Conservation (phyloP, 352 stramenopile species). For the Blastocystis sp. region DNA sequence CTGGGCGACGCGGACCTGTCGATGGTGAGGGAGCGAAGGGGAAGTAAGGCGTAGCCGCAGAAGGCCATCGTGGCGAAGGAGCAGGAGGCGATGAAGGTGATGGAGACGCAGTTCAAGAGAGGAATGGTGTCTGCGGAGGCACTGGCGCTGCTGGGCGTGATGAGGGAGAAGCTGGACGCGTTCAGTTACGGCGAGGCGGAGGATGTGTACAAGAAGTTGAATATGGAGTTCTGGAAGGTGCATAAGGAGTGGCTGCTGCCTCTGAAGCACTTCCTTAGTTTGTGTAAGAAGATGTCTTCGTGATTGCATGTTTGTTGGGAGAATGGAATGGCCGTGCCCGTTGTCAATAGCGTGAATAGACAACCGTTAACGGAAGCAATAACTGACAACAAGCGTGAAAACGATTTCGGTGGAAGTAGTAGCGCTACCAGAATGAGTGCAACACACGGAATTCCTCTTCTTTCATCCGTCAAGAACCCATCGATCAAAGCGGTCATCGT, state of each 20-base stretch:
- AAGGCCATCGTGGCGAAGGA: conserved; percentile 1
- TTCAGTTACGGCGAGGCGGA: conserved; percentile 16
- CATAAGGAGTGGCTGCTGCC: conserved; percentile 58
- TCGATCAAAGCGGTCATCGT: not conserved
- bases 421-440: too few species aligned
- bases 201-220: conserved; percentile 61
- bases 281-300: conserved; percentile 49
- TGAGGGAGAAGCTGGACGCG: conserved; percentile 27
- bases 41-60: not conserved
- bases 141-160: not conserved
- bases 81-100: not conserved
- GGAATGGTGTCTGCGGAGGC: conserved; percentile 11
- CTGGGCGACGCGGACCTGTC: conserved; percentile 4
- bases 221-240: conserved; percentile 50
- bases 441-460: too few species aligned
- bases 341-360: not conserved
- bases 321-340: too few species aligned
- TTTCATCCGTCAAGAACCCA: too few species aligned
- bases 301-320: not conserved
- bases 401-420: not conserved
- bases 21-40: not conserved
- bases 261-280: conserved; percentile 57
- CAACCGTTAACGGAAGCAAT: not conserved
- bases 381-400: not conserved
- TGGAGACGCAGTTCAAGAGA: conserved; percentile 48